phyloP scores from a whole-genome alignment of 495 filamentous ascomycete species.

The Platismatia glauca region DNA sequence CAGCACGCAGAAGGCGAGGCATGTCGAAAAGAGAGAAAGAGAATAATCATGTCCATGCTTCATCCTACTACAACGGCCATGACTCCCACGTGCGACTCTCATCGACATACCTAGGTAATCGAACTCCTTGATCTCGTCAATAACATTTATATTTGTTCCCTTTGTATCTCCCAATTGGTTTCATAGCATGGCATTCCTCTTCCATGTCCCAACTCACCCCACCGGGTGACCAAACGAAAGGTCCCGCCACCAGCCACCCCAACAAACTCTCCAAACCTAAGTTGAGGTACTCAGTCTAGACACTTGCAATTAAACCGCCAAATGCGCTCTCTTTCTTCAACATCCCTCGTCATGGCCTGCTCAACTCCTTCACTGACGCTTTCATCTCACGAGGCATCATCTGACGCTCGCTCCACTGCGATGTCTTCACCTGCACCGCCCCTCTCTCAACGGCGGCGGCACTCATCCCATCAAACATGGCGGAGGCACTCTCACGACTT shows the following conservation, averaged over 20 bases:
- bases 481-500: conserved; percentile 55
- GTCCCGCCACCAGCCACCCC: not conserved
- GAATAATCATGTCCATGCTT: no score
- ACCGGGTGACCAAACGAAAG: not conserved
- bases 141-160: no score
- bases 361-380: conserved; percentile 39
- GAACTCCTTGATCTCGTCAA: not conserved
- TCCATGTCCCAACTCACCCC: not conserved
- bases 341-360: conserved; percentile 35
- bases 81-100: not conserved
- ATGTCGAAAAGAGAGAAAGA: no score
- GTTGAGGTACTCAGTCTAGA: no score
- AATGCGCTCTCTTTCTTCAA: conserved; percentile 12
- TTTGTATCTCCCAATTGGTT: not conserved
- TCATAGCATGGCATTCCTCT: no score
- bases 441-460: conserved; percentile 40
- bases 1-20: no score
- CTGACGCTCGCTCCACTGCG: conserved; percentile 1
- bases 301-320: not conserved
- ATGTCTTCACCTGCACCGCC: not conserved
- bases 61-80: not conserved
- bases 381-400: conserved; percentile 33
- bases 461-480: conserved; percentile 54
- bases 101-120: not conserved
- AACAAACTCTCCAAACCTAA: not conserved